phyloP scores from a whole-genome alignment of 495 filamentous ascomycete species.

The Mycothermus thermophilus region DNA sequence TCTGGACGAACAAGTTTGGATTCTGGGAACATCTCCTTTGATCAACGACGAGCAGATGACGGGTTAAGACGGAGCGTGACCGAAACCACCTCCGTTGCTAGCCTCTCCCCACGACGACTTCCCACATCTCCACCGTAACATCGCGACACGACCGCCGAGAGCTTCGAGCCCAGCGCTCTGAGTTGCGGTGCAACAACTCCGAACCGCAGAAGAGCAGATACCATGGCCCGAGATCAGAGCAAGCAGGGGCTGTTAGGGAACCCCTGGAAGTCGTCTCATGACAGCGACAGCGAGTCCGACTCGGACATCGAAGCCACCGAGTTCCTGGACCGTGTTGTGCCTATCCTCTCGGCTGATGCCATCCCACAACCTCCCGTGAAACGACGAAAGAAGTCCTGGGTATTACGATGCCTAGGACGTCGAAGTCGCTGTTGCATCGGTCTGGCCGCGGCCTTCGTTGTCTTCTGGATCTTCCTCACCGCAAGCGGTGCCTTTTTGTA shows the following conservation, averaged over 20 bases:
- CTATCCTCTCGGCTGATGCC: constrained; percentile 3
- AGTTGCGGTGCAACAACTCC: too few species aligned
- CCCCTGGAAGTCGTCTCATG: constrained; percentile 20
- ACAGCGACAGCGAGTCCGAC: constrained; percentile 18
- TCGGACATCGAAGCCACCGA: constrained; percentile 32
- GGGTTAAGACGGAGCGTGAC: too few species aligned
- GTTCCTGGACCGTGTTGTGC: constrained; percentile 19
- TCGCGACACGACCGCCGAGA: too few species aligned
- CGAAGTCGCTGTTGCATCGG: constrained; percentile 25
- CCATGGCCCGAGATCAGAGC: constrained; percentile 12
- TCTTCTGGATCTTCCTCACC: constrained; percentile 22
- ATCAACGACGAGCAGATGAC: too few species aligned
- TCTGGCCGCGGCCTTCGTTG: constrained; percentile 12
- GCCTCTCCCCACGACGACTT: too few species aligned
- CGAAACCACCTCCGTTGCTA: too few species aligned
- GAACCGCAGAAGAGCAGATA: background rate
- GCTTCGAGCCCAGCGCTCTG: too few species aligned
- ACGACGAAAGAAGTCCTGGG: constrained; percentile 7
- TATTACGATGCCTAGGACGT: constrained; percentile 15
- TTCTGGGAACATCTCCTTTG: too few species aligned
- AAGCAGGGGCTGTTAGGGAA: constrained; percentile 11
- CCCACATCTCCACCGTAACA: too few species aligned
- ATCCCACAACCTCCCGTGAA: background rate
- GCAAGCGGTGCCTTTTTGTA: constrained; percentile 28
- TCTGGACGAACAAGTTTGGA: too few species aligned